phyloP scores from a whole-genome alignment of 306 rosid species.

The Lathyrus aphaca region DNA sequence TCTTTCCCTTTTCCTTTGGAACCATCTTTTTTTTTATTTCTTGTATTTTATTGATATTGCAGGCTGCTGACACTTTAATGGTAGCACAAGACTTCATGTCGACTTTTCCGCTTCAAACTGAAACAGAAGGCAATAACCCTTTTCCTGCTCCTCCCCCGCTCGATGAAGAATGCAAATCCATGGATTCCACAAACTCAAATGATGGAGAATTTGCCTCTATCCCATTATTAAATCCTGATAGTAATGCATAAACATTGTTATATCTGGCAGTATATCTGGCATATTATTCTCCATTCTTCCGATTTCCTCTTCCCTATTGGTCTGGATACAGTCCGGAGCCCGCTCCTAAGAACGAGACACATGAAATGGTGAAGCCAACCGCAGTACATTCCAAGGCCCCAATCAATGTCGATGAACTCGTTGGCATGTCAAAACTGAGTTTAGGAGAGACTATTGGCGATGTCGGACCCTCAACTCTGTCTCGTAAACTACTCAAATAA shows the following conservation, averaged over 20 bases:
- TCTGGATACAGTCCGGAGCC: slow-evolving; percentile 65
- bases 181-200: slow-evolving; percentile 90
- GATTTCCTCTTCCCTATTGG: slow-evolving; percentile 74
- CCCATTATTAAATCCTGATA: slow-evolving; percentile 51
- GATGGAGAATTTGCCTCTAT: slow-evolving; percentile 71
- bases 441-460: slow-evolving; percentile 78
- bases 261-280: slow-evolving; percentile 78
- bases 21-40: slow-evolving; percentile 21
- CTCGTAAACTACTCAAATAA: slow-evolving; percentile 73
- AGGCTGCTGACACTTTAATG: slow-evolving; percentile 68
- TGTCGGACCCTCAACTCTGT: slow-evolving; percentile 71
- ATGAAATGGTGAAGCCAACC: slow-evolving; percentile 86
- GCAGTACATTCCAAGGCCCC: slow-evolving; percentile 87
- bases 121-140: slow-evolving; percentile 64
- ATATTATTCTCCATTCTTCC: slow-evolving; percentile 71
- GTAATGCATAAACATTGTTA: slow-evolving; percentile 32
- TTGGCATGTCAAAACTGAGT: slow-evolving; percentile 95
- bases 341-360: slow-evolving; percentile 59
- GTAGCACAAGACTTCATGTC: slow-evolving; percentile 71
- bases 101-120: slow-evolving; percentile 49
- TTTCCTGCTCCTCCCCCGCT: slow-evolving; percentile 77
- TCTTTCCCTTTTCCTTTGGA: neutral
- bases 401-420: slow-evolving; percentile 86
- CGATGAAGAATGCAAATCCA: slow-evolving; percentile 91
- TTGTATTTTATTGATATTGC: slow-evolving; percentile 44